A percentile compares a stretch with the other conserved stretches of the same genome.
Evolutionary conservation across 257 asterid genomes (phyloP).

Genomic region (Plectranthus barbatus): DNA sequence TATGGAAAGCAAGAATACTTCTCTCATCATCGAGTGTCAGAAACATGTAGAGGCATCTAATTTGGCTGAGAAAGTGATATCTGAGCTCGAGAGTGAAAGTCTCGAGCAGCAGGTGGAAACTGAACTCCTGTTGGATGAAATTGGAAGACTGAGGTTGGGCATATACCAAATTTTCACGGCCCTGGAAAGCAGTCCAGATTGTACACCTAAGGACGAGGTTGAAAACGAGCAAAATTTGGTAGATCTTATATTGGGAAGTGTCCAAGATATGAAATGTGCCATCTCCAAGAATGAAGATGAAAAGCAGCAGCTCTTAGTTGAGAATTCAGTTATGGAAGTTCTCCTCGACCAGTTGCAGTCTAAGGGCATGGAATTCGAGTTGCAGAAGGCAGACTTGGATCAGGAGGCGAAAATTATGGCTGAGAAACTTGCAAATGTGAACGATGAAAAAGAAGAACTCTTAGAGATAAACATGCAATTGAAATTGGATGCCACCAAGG

Average conservation of each 20-base stretch:
- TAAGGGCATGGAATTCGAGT: slow-evolving; percentile 53
- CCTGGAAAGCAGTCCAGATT: slow-evolving; percentile 36
- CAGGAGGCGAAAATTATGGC: slow-evolving; percentile 37
- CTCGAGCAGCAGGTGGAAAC: slow-evolving; percentile 95
- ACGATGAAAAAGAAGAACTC: slow-evolving; percentile 50
- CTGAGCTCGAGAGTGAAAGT: slow-evolving; percentile 84
- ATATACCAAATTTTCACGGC: slow-evolving; percentile 65
- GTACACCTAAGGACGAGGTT: slow-evolving; percentile 27
- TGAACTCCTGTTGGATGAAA: slow-evolving; percentile 74
- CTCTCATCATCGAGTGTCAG: slow-evolving; percentile 71
- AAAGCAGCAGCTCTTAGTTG: slow-evolving; percentile 56
- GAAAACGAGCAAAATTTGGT: slow-evolving; percentile 54
- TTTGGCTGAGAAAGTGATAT: slow-evolving; percentile 71
- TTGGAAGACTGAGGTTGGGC: slow-evolving; percentile 59
- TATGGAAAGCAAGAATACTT: slow-evolving; percentile 75
- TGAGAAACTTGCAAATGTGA: slow-evolving; percentile 35
- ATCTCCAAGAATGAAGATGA: slow-evolving; percentile 51
- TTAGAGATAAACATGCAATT: slow-evolving; percentile 45
- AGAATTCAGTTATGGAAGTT: slow-evolving; percentile 69
- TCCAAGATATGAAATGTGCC: slow-evolving; percentile 47
- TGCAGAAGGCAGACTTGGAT: slow-evolving; percentile 50
- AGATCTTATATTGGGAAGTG: slow-evolving; percentile 38
- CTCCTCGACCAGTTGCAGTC: slow-evolving; percentile 64
- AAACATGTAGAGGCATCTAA: slow-evolving; percentile 87
- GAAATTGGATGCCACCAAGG: slow-evolving; percentile 34